Conservation (phyloP, 768 basidiomycete genomes). For the Zangia roseola region DNA sequence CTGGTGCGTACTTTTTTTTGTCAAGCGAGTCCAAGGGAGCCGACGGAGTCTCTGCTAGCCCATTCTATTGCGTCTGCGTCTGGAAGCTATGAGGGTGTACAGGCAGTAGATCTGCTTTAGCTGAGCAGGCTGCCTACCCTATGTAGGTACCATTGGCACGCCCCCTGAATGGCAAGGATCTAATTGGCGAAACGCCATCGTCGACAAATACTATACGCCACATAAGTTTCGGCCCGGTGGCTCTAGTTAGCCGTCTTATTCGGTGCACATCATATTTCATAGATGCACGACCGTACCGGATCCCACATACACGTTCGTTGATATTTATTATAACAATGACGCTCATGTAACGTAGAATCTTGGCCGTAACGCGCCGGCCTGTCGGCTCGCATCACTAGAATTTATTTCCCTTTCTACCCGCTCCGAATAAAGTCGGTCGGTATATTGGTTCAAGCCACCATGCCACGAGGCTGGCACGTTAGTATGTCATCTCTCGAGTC, state of each 20-base stretch:
- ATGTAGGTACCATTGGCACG: background rate
- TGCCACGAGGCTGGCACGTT: too few species aligned
- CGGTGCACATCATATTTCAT: constrained; percentile 42
- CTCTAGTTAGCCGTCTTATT: constrained; percentile 14
- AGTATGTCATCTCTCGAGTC: too few species aligned
- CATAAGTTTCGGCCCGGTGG: background rate
- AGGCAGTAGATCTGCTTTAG: background rate
- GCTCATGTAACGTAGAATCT: too few species aligned
- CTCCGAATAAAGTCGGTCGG: too few species aligned
- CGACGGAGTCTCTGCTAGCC: constrained; percentile 32
- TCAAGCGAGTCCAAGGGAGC: background rate
- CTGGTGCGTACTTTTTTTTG: constrained; percentile 31
- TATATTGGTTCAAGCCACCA: too few species aligned
- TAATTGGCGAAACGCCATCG: constrained; percentile 36
- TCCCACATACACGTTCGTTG: background rate
- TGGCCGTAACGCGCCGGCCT: too few species aligned
- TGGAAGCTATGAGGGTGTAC: constrained; percentile 40
- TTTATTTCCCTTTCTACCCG: too few species aligned
- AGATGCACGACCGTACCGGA: constrained; percentile 30
- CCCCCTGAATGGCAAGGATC: constrained; percentile 35
- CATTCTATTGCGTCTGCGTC: constrained; percentile 43
- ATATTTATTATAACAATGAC: too few species aligned
- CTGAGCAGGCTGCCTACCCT: background rate
- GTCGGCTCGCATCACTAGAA: too few species aligned
- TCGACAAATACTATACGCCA: too few species aligned